Conservation (phyloP, 306 rosid genomes). For the Vachellia collinsii region DNA sequence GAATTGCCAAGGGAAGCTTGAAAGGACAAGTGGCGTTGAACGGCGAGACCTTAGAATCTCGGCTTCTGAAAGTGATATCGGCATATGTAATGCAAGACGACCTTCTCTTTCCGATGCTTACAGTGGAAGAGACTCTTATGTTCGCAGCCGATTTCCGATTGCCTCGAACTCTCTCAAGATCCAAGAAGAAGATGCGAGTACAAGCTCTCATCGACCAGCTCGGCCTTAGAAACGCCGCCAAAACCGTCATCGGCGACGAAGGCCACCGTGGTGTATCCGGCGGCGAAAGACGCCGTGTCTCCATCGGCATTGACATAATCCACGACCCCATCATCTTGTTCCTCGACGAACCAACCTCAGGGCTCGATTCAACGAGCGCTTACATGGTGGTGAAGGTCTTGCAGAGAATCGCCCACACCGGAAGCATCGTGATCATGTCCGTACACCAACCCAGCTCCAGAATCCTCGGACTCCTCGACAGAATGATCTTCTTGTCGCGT, state of each 20-base stretch:
- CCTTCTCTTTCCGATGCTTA: conserved; percentile 67
- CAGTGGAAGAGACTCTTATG: conserved; percentile 72
- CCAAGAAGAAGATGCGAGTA: conserved; percentile 67
- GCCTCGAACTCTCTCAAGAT: conserved; percentile 53
- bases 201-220: conserved; percentile 64
- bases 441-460: conserved; percentile 27
- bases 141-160: conserved; percentile 75
- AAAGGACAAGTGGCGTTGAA: conserved; percentile 59
- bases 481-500: not conserved
- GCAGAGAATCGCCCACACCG: conserved; percentile 72
- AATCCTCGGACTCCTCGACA: conserved; percentile 1
- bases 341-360: conserved; percentile 76
- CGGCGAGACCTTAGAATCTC: conserved; percentile 62
- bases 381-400: conserved; percentile 76
- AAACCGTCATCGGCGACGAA: conserved; percentile 69
- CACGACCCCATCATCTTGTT: conserved; percentile 73
- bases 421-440: conserved; percentile 75
- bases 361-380: conserved; percentile 73
- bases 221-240: conserved; percentile 64
- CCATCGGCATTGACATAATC: conserved; percentile 69
- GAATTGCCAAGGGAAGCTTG: conserved; percentile 67
- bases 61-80: conserved; percentile 64
- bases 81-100: conserved; percentile 83
- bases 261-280: conserved; percentile 77
- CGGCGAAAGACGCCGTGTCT: conserved; percentile 68